Evolutionary conservation across 768 basidiomycete genomes (phyloP), one percentile per base, ranked within the genome.

Genomic region (Amanita polypyramis): DNA sequence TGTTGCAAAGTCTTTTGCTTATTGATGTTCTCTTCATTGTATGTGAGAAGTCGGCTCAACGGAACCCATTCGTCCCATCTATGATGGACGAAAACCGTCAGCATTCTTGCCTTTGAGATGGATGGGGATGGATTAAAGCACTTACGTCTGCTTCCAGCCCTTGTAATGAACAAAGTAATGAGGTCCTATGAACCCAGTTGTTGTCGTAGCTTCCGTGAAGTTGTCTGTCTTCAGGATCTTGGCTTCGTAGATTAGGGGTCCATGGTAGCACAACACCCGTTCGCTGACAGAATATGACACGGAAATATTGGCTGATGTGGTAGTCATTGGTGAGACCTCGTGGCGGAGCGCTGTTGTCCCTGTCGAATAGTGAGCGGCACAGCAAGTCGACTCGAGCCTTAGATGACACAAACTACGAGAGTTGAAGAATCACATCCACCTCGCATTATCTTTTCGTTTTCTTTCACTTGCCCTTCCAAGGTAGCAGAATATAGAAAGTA

Each of bases 61-160:
- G 88, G 86, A 0, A 97, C 95, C 91, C 91, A 97, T 70, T 98
- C 94, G 67, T 96, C 93, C 92, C 93, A 97, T 52, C 92, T 95
- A 21, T 25, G 8, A 43, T 21, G 1, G 29, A 11, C 10, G 23
- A 20, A 27, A 12, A 8, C 1, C 21, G 10, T 47, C 37, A 38
- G 34, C 35, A 23, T 27, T 7, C 25, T 27, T 27, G 25, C 12
- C 34, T 35, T 21, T 20, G 46, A 41, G 46, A 36, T 17, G 21
- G 19, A 51, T 43, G 23, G 37, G 20, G 45, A 27, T 20, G 25
- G 38, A 49, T 38, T 39, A 43, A 27, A 27, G 20, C 17, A 69
- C 79, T 55, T 61, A 94, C 91, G 90, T 94, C 64, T 91, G 87
- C 63, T 97, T 99, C 96, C 96, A 99, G 7, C 96, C 96, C 65